Conservation (phyloP, 164 flowering plant genomes). For the Aristolochia californica region DNA sequence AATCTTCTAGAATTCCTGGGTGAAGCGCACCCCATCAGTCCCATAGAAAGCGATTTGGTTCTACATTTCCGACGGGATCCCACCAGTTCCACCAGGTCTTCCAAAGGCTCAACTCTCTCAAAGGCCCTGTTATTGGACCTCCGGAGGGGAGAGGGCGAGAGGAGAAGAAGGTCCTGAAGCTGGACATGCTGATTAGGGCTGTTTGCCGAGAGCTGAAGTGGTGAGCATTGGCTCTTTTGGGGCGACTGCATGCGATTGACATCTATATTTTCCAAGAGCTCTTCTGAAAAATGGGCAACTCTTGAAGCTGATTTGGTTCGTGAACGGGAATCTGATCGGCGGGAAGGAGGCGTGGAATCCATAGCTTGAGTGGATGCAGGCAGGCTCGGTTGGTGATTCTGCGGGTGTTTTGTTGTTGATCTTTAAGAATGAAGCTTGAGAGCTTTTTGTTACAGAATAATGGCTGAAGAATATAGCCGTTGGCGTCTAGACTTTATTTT, state of each 20-base stretch:
- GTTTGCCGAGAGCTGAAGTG: conserved; percentile 13
- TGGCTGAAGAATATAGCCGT: no score
- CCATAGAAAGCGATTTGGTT: conserved; percentile 26
- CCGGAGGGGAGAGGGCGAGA: conserved; percentile 50
- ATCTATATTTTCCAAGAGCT: conserved; percentile 8
- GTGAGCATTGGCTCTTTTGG: conserved; percentile 10
- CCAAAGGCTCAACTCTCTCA: conserved; percentile 38
- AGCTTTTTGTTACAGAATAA: no score
- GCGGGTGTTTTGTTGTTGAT: no score
- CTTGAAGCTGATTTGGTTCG: conserved; percentile 44
- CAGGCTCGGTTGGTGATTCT: background rate
- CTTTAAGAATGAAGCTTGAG: no score
- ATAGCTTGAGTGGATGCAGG: no score
- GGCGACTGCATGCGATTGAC: conserved; percentile 22
- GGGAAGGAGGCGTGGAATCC: conserved; percentile 32
- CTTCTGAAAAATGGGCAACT: conserved; percentile 16
- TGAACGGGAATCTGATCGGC: conserved; percentile 27
- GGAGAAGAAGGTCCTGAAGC: conserved; percentile 46
- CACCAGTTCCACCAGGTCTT: conserved; percentile 24
- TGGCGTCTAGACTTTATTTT: no score
- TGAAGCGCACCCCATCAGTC: conserved; percentile 36
- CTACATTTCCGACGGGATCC: conserved; percentile 41
- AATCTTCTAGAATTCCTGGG: conserved; percentile 48
- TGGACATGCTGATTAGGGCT: conserved; percentile 19
- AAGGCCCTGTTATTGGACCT: conserved; percentile 40